Evolutionary conservation across 495 filamentous ascomycete species (phyloP).

Genomic region (Aspergillus sparsus): DNA sequence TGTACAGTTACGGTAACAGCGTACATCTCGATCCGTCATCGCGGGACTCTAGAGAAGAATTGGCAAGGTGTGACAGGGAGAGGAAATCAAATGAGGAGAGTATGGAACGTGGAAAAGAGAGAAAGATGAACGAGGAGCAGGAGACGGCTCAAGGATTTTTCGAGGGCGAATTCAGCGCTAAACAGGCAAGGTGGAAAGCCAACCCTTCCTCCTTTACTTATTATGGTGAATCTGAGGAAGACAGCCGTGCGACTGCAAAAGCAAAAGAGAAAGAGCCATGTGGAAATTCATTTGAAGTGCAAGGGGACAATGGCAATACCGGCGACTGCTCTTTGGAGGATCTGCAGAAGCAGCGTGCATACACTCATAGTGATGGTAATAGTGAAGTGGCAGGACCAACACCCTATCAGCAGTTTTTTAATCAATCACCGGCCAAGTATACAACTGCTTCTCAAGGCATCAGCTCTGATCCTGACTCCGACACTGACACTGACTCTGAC

Average conservation of each 20-base stretch:
- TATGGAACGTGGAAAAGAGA: conserved; percentile 1
- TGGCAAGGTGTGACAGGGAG: conserved; percentile 16
- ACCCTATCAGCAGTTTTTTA: not conserved
- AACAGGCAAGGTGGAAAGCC: not conserved
- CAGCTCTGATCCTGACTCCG: not conserved
- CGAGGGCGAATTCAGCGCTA: too few relatives aligned
- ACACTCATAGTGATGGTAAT: not conserved
- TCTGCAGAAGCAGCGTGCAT: too few relatives aligned
- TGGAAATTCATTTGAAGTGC: not conserved
- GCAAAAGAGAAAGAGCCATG: not conserved
- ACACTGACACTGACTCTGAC: not conserved
- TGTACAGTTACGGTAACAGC: conserved; percentile 35
- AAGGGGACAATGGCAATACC: not conserved
- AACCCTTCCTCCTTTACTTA: not conserved
- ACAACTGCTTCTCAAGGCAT: not conserved
- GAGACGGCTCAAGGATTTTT: not conserved
- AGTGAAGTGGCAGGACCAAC: not conserved
- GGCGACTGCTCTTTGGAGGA: not conserved
- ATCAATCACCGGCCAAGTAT: not conserved
- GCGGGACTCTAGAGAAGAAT: conserved; percentile 28
- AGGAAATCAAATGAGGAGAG: conserved; percentile 12
- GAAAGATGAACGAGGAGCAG: conserved; percentile 15
- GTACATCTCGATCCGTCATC: conserved; percentile 38
- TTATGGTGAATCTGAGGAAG: not conserved
- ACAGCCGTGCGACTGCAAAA: not conserved